A percentile compares a stretch with the other conserved stretches of the same genome.
Conservation (phyloP, 176 grass and related monocot genomes). For the Poa annua region DNA sequence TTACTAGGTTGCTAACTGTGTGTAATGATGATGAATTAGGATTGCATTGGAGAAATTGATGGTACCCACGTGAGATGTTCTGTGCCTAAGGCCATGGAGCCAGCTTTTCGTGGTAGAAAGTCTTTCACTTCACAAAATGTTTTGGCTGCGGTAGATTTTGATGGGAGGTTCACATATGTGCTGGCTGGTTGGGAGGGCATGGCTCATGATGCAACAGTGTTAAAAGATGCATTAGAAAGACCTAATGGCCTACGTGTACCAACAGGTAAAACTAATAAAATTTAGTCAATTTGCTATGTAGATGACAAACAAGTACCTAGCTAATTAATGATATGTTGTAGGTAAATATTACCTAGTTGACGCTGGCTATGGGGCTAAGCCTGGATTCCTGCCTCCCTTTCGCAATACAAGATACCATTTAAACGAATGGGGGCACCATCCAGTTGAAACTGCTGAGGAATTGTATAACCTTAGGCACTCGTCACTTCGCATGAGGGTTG, state of each 20-base stretch:
- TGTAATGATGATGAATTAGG: background rate
- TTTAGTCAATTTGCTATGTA: too few species aligned
- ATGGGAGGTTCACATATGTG: background rate
- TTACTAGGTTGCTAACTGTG: background rate
- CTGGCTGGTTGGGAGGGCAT: background rate
- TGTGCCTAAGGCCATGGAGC: background rate
- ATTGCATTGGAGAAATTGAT: background rate
- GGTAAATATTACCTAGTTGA: background rate
- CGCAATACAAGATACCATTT: background rate
- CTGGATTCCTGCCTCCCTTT: background rate
- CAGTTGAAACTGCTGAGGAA: background rate
- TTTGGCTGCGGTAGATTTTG: background rate
- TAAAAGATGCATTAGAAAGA: background rate
- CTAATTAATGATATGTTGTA: too few species aligned
- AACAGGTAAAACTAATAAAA: background rate
- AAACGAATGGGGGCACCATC: background rate
- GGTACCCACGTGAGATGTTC: conserved; percentile 1
- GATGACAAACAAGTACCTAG: too few species aligned
- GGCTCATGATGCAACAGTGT: background rate
- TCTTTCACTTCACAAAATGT: background rate
- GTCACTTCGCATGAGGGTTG: background rate
- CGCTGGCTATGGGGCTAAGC: background rate
- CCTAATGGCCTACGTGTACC: background rate
- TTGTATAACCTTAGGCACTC: background rate
- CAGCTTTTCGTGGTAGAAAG: background rate